Evolutionary conservation across 202 grass and related monocot genomes (phyloP).

Genomic region (Schoenoplectus triqueter): DNA sequence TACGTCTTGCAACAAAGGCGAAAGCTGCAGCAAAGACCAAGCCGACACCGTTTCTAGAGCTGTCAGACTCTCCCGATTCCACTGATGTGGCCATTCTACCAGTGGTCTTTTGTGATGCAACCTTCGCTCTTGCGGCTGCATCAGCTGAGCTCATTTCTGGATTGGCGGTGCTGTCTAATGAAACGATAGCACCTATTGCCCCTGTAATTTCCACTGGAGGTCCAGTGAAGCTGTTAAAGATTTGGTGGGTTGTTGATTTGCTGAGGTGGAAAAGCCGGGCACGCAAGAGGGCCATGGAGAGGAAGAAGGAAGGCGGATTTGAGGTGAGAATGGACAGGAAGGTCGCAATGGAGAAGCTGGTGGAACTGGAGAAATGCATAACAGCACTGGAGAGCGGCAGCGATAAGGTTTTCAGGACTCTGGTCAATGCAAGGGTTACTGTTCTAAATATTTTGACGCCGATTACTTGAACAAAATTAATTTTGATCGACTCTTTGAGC

Average conservation of each 20-base stretch:
- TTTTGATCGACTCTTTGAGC: background rate
- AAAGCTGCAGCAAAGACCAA: slow-evolving; percentile 44
- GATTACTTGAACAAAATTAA: slow-evolving; percentile 42
- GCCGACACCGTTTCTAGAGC: slow-evolving; percentile 31
- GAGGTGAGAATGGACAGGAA: slow-evolving; percentile 45
- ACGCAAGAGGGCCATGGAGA: slow-evolving; percentile 54
- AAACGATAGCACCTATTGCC: slow-evolving; percentile 38
- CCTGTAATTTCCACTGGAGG: slow-evolving; percentile 17
- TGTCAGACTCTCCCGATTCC: background rate
- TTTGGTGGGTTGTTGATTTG: slow-evolving; percentile 80
- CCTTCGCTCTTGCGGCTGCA: slow-evolving; percentile 39
- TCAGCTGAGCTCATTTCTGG: slow-evolving; percentile 57
- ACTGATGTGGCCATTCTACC: slow-evolving; percentile 42
- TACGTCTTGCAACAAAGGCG: slow-evolving; percentile 47
- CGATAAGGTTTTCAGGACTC: slow-evolving; percentile 57
- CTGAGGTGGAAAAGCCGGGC: slow-evolving; percentile 70
- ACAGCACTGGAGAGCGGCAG: slow-evolving; percentile 56
- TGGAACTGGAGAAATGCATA: slow-evolving; percentile 59
- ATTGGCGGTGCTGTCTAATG: slow-evolving; percentile 45
- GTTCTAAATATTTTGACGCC: slow-evolving; percentile 86
- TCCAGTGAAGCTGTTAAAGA: slow-evolving; percentile 49
- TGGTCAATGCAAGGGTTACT: slow-evolving; percentile 75
- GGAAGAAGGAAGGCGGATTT: slow-evolving; percentile 33
- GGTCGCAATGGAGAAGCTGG: slow-evolving; percentile 55
- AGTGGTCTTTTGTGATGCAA: slow-evolving; percentile 48